phyloP scores from a whole-genome alignment of 2,329 filamentous ascomycete species.

The Neofusicoccum umdonicola region DNA sequence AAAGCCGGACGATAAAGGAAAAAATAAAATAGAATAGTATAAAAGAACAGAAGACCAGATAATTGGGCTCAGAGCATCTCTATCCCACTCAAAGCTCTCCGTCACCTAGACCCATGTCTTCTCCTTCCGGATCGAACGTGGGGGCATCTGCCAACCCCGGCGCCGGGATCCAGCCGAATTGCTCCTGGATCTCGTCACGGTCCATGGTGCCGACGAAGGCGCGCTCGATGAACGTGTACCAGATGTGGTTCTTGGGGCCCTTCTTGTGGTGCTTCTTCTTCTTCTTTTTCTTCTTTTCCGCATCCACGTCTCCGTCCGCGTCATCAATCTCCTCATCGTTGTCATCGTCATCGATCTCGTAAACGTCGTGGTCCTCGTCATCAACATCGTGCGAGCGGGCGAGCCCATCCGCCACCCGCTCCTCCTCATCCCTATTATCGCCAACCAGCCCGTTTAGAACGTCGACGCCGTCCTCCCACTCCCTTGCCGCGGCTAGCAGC shows the following conservation, averaged over 20 bases:
- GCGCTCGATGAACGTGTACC: constrained; percentile 73
- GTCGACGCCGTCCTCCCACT: neutral
- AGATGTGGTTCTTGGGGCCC: constrained; percentile 59
- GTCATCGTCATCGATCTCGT: constrained; percentile 26
- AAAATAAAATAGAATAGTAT: neutral
- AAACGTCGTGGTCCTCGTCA: constrained; percentile 12
- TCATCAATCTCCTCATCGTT: constrained; percentile 29
- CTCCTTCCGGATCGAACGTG: neutral
- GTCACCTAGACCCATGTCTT: neutral
- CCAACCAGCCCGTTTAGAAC: neutral
- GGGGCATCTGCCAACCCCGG: neutral
- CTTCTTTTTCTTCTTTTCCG: constrained; percentile 45
- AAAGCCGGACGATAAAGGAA: neutral
- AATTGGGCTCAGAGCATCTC: too few relatives aligned
- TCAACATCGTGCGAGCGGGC: neutral
- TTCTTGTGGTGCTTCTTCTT: constrained; percentile 49
- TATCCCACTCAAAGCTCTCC: constrained; percentile 3
- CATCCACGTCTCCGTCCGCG: constrained; percentile 27
- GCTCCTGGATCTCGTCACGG: constrained; percentile 59
- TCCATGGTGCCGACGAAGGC: constrained; percentile 77
- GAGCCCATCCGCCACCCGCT: constrained; percentile 23
- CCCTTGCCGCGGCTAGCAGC: neutral
- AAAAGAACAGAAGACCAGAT: neutral
- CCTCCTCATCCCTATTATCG: constrained; percentile 24
- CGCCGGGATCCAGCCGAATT: constrained; percentile 23